phyloP scores from a whole-genome alignment of 495 filamentous ascomycete genomes.

The Penicillium dipodomyicola region DNA sequence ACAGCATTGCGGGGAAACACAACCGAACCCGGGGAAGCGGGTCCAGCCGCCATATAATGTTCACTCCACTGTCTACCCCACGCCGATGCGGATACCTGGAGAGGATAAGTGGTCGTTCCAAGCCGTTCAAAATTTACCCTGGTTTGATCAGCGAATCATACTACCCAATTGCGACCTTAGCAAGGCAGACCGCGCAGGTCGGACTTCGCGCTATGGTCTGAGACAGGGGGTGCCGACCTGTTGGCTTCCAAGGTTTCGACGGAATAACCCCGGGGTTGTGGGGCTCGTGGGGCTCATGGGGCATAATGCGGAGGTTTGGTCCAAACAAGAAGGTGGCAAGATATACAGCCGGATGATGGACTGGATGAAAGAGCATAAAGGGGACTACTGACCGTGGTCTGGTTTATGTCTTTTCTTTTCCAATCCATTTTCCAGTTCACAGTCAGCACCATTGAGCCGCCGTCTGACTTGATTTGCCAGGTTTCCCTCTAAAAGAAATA shows the following conservation, averaged over 20 bases:
- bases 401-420: not conserved
- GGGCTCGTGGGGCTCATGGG: not conserved
- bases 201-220: not conserved
- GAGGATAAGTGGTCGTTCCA: not conserved
- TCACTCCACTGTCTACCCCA: not conserved
- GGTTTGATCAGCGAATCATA: not conserved
- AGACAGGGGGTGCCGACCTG: not conserved
- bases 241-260: not conserved
- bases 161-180: not conserved
- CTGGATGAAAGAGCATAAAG: not conserved
- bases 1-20: not conserved
- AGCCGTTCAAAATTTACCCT: not conserved
- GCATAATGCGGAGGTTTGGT: not conserved
- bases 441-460: not conserved
- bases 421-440: too few species aligned
- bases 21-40: not conserved
- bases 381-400: not conserved
- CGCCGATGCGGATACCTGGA: not conserved
- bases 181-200: not conserved
- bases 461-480: not conserved
- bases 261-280: not conserved
- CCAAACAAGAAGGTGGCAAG: conserved; percentile 1
- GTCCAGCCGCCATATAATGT: not conserved
- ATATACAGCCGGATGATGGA: not conserved
- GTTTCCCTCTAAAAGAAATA: too few species aligned